Evolutionary conservation across 176 grass and related monocot species (phyloP).

Genomic region (Cymbopogon citratus): DNA sequence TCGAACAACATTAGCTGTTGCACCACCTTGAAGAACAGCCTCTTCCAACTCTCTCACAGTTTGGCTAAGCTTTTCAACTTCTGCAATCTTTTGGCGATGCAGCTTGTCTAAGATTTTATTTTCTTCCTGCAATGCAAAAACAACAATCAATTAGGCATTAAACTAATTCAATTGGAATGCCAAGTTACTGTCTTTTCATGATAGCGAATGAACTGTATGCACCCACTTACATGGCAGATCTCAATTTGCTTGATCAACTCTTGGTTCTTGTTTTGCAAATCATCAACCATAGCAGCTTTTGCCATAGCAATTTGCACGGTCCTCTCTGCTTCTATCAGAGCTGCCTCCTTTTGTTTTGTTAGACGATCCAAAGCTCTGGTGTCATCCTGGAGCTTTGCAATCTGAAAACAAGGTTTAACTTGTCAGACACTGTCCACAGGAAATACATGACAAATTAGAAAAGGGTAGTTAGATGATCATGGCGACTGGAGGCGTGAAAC

Average conservation of each 20-base stretch:
- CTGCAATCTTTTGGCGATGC: conserved; percentile 93
- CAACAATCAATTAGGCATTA: conserved; percentile 7
- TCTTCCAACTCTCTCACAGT: conserved; percentile 94
- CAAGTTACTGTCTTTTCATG: conserved; percentile 12
- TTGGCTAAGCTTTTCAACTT: conserved; percentile 96
- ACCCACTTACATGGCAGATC: conserved; percentile 76
- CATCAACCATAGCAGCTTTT: conserved; percentile 97
- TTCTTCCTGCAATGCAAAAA: conserved; percentile 73
- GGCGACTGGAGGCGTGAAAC: neutral
- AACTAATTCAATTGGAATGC: neutral
- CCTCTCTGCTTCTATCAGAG: conserved; percentile 31
- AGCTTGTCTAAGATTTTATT: conserved; percentile 97
- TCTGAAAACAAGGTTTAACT: neutral
- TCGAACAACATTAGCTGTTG: conserved; percentile 87
- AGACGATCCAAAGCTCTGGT: too few species aligned
- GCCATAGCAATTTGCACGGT: conserved; percentile 85
- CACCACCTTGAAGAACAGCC: conserved; percentile 77
- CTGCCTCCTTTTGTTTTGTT: too few species aligned
- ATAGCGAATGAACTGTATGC: conserved; percentile 13
- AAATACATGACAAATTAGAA: neutral
- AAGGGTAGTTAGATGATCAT: neutral
- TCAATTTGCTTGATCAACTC: conserved; percentile 98
- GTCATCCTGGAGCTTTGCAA: too few species aligned
- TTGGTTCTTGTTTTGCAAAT: conserved; percentile 99
- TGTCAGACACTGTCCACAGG: conserved; percentile 12